phyloP scores from a whole-genome alignment of 2,329 filamentous ascomycete species.

The Neoarthrinium moseri region DNA sequence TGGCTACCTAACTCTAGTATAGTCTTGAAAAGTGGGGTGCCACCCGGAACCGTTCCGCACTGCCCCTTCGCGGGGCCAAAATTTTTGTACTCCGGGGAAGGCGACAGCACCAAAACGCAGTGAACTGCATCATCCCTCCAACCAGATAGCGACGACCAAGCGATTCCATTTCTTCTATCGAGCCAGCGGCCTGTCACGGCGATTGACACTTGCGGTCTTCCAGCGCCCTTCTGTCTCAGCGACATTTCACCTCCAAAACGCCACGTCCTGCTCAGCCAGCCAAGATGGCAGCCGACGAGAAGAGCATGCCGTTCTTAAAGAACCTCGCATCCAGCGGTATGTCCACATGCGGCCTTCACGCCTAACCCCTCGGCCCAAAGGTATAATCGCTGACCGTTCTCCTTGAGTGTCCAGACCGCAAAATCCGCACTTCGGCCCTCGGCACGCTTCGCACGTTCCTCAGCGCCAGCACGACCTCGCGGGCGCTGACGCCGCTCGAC shows the following conservation, averaged over 20 bases:
- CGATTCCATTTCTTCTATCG: background rate
- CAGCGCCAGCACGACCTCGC: conserved; percentile 49
- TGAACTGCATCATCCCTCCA: background rate
- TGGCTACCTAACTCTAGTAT: too few species aligned
- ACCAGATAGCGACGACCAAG: background rate
- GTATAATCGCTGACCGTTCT: background rate
- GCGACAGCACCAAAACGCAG: background rate
- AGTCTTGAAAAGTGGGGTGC: too few species aligned
- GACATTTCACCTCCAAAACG: background rate
- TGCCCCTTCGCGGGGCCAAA: conserved; percentile 7
- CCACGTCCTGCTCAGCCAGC: background rate
- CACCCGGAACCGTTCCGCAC: conserved; percentile 6
- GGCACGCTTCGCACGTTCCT: conserved; percentile 77
- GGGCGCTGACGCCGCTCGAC: conserved; percentile 64
- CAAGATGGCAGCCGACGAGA: conserved; percentile 39
- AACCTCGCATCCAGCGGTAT: conserved; percentile 81
- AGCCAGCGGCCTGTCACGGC: background rate
- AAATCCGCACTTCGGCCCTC: conserved; percentile 74
- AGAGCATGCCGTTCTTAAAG: conserved; percentile 72
- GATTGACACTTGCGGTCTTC: background rate
- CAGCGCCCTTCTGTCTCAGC: background rate
- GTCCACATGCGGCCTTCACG: conserved; percentile 22
- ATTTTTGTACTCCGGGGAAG: conserved; percentile 3
- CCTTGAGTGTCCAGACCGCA: conserved; percentile 60
- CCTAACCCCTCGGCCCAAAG: conserved; percentile 1